Evolutionary conservation across 768 basidiomycete species (phyloP).

Genomic region (Mycena epipterygia): DNA sequence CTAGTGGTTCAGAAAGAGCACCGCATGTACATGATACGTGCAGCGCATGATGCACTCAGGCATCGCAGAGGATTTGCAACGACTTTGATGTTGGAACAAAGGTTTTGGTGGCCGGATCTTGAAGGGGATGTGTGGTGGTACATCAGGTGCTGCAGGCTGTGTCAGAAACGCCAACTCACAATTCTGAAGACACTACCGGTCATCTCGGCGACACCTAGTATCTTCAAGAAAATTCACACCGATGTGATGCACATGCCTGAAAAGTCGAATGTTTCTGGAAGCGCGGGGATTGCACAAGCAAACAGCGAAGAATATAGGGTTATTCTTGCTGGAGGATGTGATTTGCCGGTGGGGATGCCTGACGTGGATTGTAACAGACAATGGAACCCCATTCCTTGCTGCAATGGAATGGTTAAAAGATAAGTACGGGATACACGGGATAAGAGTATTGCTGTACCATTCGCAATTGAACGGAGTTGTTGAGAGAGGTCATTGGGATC

Average conservation of each 20-base stretch:
- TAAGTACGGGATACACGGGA: slow-evolving; percentile 52
- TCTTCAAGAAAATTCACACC: slow-evolving; percentile 46
- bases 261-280: slow-evolving; percentile 38
- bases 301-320: slow-evolving; percentile 37
- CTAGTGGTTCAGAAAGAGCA: slow-evolving; percentile 21
- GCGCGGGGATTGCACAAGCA: slow-evolving; percentile 38
- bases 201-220: slow-evolving; percentile 38
- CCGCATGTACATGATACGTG: slow-evolving; percentile 4
- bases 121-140: slow-evolving; percentile 47
- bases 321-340: slow-evolving; percentile 46
- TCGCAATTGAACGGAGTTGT: slow-evolving; percentile 56
- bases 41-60: slow-evolving; percentile 36
- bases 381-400: slow-evolving; percentile 46
- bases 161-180: slow-evolving; percentile 42
- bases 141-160: slow-evolving; percentile 47
- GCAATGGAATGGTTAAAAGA: slow-evolving; percentile 37
- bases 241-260: slow-evolving; percentile 47
- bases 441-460: slow-evolving; percentile 58
- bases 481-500: slow-evolving; percentile 47
- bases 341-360: slow-evolving; percentile 55
- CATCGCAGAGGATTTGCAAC: slow-evolving; percentile 35
- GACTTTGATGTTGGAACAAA: slow-evolving; percentile 4
- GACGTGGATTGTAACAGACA: slow-evolving; percentile 51
- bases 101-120: slow-evolving; percentile 42
- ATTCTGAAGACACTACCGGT: slow-evolving; percentile 45